Base-by-base conservation (phyloP, 2,329 filamentous ascomycete species). In the Beauveria brongniartii region DNA sequence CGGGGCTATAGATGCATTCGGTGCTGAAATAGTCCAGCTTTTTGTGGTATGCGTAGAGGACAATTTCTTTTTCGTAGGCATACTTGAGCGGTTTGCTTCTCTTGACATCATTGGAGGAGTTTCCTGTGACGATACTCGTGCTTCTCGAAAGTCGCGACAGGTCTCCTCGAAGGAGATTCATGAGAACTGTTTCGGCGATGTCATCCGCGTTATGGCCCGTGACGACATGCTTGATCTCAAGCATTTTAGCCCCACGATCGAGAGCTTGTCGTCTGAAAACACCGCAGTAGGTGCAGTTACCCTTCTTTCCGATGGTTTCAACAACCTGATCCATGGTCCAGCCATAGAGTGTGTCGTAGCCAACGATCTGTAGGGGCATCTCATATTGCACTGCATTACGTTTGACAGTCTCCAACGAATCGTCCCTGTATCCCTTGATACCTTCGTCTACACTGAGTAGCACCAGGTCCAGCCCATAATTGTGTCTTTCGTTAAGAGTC, bases 321-420 rank as follows among this genome's bases (percentile, higher is more conserved):
- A 99, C 95, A 10, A 99, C 94, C 70, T 97, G 91, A 70, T 99
- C 94, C 94, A 99, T 99, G 1, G 92, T 97, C 94, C 94, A 99
- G 9, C 93, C 94, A 72, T 99, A 99, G 10, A 99, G 79, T 69
- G 97, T 90, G 59, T 88, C 88, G 69, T 99, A 99, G 55, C 93
- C 92, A 55, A 99, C 85, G 61, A 99, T 96, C 67, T 91, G 90
- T 54, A 99, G 78, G 0, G 90, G 86, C 88, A 99, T 95, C 1
- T 88, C 86, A 75, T 97, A 97, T 73, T 97, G 92, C 14, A 83
- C 73, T 0, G 92, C 90, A 73, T 99, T 97, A 63, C 93, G 82
- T 80, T 97, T 97, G 51, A 99, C 94, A 0, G 94, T 97, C 75
- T 97, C 92, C 20, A 99, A 78, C 54, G 90, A 95, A 74, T 99